phyloP scores from a whole-genome alignment of 345 rosid species.

The Trapa bicornis region DNA sequence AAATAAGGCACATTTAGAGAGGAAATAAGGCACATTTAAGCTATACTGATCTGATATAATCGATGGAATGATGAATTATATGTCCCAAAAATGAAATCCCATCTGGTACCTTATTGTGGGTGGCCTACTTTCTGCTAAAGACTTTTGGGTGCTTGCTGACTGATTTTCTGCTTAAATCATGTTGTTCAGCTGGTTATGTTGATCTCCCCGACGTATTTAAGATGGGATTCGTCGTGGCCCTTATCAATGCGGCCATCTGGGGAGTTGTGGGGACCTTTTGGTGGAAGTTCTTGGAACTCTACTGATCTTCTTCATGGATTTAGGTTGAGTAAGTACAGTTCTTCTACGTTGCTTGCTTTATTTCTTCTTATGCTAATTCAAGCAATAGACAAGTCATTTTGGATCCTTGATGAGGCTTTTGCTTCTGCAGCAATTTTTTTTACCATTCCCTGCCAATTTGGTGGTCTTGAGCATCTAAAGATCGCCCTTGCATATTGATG shows the following conservation, averaged over 20 bases:
- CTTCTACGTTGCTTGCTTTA: background rate
- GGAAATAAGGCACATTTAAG: too few species aligned
- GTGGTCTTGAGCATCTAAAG: background rate
- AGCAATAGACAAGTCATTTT: background rate
- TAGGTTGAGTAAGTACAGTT: background rate
- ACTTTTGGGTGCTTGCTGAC: background rate
- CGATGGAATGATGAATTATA: too few species aligned
- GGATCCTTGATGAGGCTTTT: background rate
- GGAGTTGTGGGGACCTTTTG: conserved; percentile 75
- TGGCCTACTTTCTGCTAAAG: background rate
- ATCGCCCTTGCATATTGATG: background rate
- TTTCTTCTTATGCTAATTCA: background rate
- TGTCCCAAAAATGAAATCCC: too few species aligned
- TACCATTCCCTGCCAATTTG: background rate
- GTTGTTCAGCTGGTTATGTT: conserved; percentile 69
- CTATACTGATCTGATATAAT: too few species aligned
- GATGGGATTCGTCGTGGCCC: conserved; percentile 71
- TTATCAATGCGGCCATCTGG: conserved; percentile 64
- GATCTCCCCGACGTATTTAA: conserved; percentile 84
- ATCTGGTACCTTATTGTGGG: background rate
- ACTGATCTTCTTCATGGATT: conserved; percentile 19
- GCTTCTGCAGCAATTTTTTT: background rate
- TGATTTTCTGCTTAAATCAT: background rate
- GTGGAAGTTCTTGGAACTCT: conserved; percentile 98
- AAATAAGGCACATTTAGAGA: too few species aligned